These are phyloP conservation scores for Hypoxylon fuscum DNA, from an alignment of 495 filamentous ascomycete species.

Conservation along the genomic window DNA sequence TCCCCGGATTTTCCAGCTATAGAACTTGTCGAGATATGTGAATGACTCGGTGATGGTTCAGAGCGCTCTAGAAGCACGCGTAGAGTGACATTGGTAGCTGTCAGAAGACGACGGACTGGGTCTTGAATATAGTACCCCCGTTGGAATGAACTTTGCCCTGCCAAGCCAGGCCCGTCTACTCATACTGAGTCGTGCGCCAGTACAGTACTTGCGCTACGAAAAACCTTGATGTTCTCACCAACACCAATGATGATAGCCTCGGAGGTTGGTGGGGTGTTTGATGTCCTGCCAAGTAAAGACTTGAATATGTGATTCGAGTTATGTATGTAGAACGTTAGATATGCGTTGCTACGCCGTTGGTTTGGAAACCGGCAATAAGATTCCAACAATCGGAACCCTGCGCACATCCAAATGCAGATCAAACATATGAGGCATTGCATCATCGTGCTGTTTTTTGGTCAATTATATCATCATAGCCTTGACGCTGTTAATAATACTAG, in stretches of 20 bases:
- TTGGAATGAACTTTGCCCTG: slow-evolving; percentile 33
- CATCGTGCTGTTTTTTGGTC: background rate
- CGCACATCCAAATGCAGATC: no score
- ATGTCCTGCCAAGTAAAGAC: background rate
- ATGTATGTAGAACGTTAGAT: no score
- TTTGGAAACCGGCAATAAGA: no score
- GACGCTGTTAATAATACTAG: background rate
- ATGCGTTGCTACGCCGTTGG: no score
- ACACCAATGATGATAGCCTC: no score
- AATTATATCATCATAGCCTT: background rate
- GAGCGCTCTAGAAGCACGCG: slow-evolving; percentile 1
- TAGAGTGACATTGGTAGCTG: slow-evolving; percentile 9
- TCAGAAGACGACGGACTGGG: slow-evolving; percentile 16
- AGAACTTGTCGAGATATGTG: background rate
- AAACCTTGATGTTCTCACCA: background rate
- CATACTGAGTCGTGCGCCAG: slow-evolving; percentile 8
- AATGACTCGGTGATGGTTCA: background rate
- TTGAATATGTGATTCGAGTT: no score
- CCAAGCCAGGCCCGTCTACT: slow-evolving; percentile 9
- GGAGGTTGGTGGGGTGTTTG: no score
- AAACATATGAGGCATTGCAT: background rate
- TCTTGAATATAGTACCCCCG: slow-evolving; percentile 4
- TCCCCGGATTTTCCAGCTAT: no score
- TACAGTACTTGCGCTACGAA: slow-evolving; percentile 3
- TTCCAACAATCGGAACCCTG: no score